Evolutionary conservation across 108 stramenopile species (phyloP).

Genomic region (Cyclotella sp.): DNA sequence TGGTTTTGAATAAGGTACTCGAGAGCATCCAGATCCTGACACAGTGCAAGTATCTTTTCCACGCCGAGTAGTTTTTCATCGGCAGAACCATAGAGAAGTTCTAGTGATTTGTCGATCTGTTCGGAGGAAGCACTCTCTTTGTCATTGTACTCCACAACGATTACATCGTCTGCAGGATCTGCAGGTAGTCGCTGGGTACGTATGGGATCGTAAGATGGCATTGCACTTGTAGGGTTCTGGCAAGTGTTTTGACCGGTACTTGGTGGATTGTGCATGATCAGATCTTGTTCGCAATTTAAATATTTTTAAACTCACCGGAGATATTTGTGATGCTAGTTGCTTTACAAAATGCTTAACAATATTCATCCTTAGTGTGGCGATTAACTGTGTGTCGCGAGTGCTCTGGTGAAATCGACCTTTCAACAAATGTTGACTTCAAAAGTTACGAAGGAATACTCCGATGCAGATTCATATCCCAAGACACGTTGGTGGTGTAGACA

Average conservation of each 20-base stretch:
- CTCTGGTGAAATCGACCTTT: background rate
- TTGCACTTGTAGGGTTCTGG: too few relatives aligned
- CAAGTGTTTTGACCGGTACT: too few relatives aligned
- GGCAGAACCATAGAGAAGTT: slow-evolving; percentile 34
- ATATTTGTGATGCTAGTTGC: too few relatives aligned
- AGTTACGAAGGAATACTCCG: background rate
- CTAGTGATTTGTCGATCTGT: slow-evolving; percentile 28
- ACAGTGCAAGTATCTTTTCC: slow-evolving; percentile 4
- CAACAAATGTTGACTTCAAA: background rate
- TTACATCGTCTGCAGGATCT: too few relatives aligned
- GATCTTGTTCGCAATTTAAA: too few relatives aligned
- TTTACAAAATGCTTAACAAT: too few relatives aligned
- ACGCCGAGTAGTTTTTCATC: slow-evolving; percentile 20
- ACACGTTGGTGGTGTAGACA: background rate
- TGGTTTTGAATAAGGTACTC: slow-evolving; percentile 25
- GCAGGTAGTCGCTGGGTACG: too few relatives aligned
- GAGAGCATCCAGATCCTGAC: slow-evolving; percentile 1
- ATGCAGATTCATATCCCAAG: background rate
- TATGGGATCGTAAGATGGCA: too few relatives aligned
- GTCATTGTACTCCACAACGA: slow-evolving; percentile 8
- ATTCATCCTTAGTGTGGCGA: too few relatives aligned
- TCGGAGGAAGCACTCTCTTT: background rate
- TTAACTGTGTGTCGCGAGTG: too few relatives aligned
- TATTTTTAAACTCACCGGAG: too few relatives aligned
- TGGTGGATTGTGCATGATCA: too few relatives aligned